These are phyloP conservation scores for Teratosphaeria destructans DNA, from an alignment of 2,329 filamentous ascomycete genomes.

Conservation along the genomic window DNA sequence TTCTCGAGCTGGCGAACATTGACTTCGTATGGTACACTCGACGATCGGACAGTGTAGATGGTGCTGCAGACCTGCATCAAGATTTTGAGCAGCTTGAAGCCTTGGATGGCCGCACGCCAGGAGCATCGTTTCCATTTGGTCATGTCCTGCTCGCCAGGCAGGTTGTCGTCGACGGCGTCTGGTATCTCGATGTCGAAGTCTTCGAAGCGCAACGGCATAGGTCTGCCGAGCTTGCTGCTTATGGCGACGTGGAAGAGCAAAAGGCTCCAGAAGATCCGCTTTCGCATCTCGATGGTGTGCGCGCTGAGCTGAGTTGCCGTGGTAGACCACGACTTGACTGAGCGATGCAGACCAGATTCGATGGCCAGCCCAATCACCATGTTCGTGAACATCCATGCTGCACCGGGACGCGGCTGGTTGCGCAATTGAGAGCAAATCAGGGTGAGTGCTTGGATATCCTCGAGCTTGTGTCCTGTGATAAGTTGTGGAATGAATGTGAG, in stretches of 20 bases:
- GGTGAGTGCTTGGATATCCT: conserved; percentile 62
- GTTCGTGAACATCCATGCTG: conserved; percentile 58
- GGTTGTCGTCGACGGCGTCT: conserved; percentile 58
- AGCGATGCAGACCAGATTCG: conserved; percentile 65
- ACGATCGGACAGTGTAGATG: conserved; percentile 60
- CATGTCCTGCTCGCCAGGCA: conserved; percentile 47
- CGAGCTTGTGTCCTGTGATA: conserved; percentile 48
- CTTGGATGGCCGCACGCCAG: conserved; percentile 56
- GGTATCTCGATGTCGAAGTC: conserved; percentile 75
- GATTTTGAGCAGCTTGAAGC: conserved; percentile 54
- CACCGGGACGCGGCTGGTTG: conserved; percentile 68
- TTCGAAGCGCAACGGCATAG: conserved; percentile 61
- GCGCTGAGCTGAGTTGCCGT: conserved; percentile 40
- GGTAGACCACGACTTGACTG: conserved; percentile 48
- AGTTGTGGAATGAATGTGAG: conserved; percentile 60
- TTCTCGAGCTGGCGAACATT: conserved; percentile 56
- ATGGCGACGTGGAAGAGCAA: conserved; percentile 57
- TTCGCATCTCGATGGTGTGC: conserved; percentile 66
- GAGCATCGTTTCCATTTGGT: conserved; percentile 46
- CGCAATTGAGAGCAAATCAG: conserved; percentile 64
- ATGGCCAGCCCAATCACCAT: conserved; percentile 58
- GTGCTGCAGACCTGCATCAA: conserved; percentile 65
- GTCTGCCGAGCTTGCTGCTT: conserved; percentile 64
- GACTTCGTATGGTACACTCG: conserved; percentile 42
- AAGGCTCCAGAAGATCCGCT: conserved; percentile 67